Base-by-base conservation (phyloP, 352 stramenopile genomes). In the Phytophthora brassicae region DNA sequence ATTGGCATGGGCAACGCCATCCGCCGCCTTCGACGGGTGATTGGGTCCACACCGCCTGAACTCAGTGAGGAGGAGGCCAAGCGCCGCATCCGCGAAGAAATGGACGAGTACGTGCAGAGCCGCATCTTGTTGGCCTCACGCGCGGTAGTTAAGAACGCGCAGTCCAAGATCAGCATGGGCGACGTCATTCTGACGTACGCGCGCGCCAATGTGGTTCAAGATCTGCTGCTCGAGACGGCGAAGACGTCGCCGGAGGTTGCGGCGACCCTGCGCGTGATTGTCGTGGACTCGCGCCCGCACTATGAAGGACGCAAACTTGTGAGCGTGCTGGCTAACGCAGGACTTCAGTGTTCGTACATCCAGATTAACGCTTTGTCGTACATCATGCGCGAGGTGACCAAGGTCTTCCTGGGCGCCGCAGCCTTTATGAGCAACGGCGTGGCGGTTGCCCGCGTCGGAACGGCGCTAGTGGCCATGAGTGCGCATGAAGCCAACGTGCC, bases 1-100 rank as follows among this genome's bases (percentile, higher is more conserved):
- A 94, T 98, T 17, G 95, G 86, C 60, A 99, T 98, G 96, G 92
- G 94, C 20, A 98, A 98, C 66, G 93, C 96, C 6, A 98, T 98
- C 72, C 81, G 81, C 26, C 78, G 79, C 19, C 56, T 98, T n/a
- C 95, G 97, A 63, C 79, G 86, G 16, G 84, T 94, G 9, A 94
- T 98, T 43, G 84, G 84, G 11, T 96, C 82, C 20, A 77, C 97
- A 5, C 77, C 90, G 35, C 81, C 91, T 6, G 87, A 97, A 16
- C 71, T 97, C 55, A 87, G 78, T n/a, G 88, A 94, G 44, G 72
- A 87, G 19, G 86, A 96, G 29, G 91, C 88, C 17, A 92, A 97
- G 60, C 74, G 84, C 20, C 66, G 80, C 20, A 84, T 99, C 28
- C 62, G 88, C 8, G 83, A 96, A n/a, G 89, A 88, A 31, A 97